These are phyloP conservation scores for Cystobasidium pallidum DNA, from an alignment of 1,284 basidiomycete genomes.

Conservation along the genomic window DNA sequence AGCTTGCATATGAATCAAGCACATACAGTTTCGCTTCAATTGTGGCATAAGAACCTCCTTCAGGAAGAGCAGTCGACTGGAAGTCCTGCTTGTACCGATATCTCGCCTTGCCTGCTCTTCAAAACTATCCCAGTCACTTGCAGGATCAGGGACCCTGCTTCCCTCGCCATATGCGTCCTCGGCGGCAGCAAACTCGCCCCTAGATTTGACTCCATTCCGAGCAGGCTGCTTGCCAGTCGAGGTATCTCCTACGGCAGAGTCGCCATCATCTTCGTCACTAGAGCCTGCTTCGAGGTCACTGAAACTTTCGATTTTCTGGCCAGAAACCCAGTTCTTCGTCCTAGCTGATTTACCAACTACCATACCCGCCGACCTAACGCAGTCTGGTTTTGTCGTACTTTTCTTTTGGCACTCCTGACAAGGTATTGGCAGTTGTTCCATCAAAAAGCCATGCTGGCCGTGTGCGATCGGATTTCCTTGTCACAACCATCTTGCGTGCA, in stretches of 20 bases:
- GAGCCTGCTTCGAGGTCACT: constrained; percentile 39
- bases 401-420: neutral
- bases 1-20: neutral
- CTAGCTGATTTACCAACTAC: constrained; percentile 28
- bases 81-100: constrained; percentile 26
- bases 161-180: constrained; percentile 14
- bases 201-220: constrained; percentile 4
- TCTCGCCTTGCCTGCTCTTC: constrained; percentile 29
- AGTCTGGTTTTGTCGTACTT: neutral
- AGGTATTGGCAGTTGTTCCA: neutral
- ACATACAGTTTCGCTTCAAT: constrained; percentile 32
- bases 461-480: neutral
- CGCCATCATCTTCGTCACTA: constrained; percentile 25
- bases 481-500: no score
- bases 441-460: neutral
- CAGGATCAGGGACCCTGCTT: constrained; percentile 21
- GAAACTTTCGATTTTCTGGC: constrained; percentile 42
- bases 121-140: constrained; percentile 38
- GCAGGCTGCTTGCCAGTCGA: neutral
- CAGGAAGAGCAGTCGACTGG: constrained; percentile 11
- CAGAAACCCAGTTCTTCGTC: constrained; percentile 36
- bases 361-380: constrained; percentile 2
- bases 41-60: constrained; percentile 16
- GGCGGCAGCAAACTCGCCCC: constrained; percentile 3
- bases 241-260: neutral